A percentile compares a stretch with the other conserved stretches of the same genome.
Evolutionary conservation across 2,329 filamentous ascomycete species (phyloP).

Genomic region (Colletotrichum sp.): DNA sequence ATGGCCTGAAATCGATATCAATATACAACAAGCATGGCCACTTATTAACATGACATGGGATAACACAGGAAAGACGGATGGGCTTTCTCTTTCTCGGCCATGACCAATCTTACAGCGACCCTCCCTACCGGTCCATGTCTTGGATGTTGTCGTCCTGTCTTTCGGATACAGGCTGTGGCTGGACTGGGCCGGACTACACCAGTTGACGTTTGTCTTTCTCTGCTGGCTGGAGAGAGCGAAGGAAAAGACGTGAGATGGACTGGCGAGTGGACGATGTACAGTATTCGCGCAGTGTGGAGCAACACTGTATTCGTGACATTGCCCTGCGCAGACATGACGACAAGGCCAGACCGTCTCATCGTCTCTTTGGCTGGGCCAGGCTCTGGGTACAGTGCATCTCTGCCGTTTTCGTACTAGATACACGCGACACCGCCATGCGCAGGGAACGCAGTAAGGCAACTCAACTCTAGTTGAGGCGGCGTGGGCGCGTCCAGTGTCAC

Average conservation of each 20-base stretch:
- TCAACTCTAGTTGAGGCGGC: neutral
- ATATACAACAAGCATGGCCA: conserved; percentile 8
- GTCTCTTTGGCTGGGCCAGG: neutral
- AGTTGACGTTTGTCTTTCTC: neutral
- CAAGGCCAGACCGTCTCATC: neutral
- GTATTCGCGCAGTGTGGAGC: conserved; percentile 6
- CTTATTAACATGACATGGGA: conserved; percentile 9
- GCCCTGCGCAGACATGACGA: conserved; percentile 16
- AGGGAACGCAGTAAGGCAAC: neutral
- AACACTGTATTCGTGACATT: conserved; percentile 16
- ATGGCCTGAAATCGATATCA: conserved; percentile 10
- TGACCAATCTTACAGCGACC: neutral
- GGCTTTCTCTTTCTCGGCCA: neutral
- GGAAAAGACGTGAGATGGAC: neutral
- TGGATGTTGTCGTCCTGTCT: neutral
- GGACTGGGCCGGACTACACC: neutral
- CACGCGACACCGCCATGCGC: neutral
- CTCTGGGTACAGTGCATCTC: neutral
- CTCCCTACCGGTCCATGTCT: neutral
- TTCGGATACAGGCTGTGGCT: neutral
- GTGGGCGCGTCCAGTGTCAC: neutral
- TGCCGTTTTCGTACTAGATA: neutral
- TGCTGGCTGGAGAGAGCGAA: neutral
- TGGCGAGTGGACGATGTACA: neutral
- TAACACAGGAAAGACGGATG: neutral